Evolutionary conservation across 495 filamentous ascomycete species (phyloP).

Genomic region (Neurospora sp.): DNA sequence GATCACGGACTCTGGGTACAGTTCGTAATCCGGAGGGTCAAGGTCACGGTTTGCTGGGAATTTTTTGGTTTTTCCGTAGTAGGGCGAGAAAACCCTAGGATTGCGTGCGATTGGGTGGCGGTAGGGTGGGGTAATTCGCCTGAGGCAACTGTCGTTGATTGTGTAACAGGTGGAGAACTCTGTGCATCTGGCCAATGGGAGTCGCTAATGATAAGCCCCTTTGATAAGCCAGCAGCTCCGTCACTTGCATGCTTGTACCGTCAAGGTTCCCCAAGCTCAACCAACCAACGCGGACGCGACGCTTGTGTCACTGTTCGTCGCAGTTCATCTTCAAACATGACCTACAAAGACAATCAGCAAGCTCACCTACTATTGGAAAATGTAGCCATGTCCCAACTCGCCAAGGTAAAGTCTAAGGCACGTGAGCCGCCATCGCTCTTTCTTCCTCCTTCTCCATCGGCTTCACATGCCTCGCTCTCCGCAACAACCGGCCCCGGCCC

Average conservation of each 20-base stretch:
- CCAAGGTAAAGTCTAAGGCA: conserved; percentile 37
- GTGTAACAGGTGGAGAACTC: background rate
- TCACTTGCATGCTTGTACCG: background rate
- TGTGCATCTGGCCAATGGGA: background rate
- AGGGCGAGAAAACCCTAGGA: conserved; percentile 31
- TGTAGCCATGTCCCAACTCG: conserved; percentile 35
- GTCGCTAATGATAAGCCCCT: background rate
- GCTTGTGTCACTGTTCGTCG: no score
- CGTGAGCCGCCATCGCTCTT: conserved; percentile 71
- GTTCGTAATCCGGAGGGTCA: conserved; percentile 21
- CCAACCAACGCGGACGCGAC: background rate
- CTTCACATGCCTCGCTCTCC: conserved; percentile 64
- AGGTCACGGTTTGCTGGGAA: conserved; percentile 9
- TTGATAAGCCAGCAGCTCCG: background rate
- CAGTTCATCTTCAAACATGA: background rate
- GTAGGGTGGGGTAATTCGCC: background rate
- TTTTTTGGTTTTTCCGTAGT: conserved; percentile 24
- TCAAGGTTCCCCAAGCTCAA: background rate
- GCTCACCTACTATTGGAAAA: conserved; percentile 11
- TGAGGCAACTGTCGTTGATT: conserved; percentile 6
- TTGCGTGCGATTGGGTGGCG: conserved; percentile 12
- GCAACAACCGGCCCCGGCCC: conserved; percentile 32
- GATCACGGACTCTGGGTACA: conserved; percentile 24
- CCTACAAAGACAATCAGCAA: background rate
- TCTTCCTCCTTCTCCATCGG: conserved; percentile 67